Percentiles rank a stretch among this genome's conserved stretches.
phyloP scores from a whole-genome alignment of 768 basidiomycete species.

The Royoungia palumana region DNA sequence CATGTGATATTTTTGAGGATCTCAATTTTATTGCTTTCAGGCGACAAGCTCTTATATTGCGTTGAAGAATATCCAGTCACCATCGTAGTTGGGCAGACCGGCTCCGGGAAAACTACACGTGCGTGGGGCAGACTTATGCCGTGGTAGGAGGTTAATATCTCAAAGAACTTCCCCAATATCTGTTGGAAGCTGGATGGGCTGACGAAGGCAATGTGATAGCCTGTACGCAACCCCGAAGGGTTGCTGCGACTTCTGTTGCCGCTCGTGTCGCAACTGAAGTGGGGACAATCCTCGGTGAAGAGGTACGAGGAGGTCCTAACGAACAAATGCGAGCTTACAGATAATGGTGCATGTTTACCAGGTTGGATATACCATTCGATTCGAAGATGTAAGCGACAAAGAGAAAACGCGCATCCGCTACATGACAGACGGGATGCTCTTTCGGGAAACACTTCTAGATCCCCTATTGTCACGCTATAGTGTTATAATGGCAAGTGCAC shows the following conservation, averaged over 20 bases:
- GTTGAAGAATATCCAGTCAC: conserved; percentile 81
- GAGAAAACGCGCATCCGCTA: conserved; percentile 87
- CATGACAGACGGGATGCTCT: conserved; percentile 98
- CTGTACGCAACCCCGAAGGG: conserved; percentile 89
- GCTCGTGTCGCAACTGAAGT: conserved; percentile 89
- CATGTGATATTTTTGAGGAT: conserved; percentile 19
- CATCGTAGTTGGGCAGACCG: conserved; percentile 92
- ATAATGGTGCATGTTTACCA: conserved; percentile 30
- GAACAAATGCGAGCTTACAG: background rate
- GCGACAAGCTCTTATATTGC: conserved; percentile 75
- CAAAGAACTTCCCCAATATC: conserved; percentile 91
- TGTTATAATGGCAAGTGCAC: conserved; percentile 79
- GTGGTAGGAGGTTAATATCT: conserved; percentile 5
- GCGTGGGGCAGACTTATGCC: conserved; percentile 29
- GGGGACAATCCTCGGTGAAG: conserved; percentile 83
- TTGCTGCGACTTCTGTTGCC: conserved; percentile 95
- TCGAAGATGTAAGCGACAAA: conserved; percentile 88
- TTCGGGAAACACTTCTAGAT: conserved; percentile 89
- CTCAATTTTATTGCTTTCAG: conserved; percentile 37
- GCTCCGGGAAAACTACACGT: conserved; percentile 98
- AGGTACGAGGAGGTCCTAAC: conserved; percentile 43
- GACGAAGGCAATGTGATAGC: conserved; percentile 77
- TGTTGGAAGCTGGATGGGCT: conserved; percentile 93
- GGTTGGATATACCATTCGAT: conserved; percentile 98
- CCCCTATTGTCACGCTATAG: conserved; percentile 90